A percentile compares a stretch with the other conserved stretches of the same genome.
These are phyloP conservation scores for Ophiostoma ulmi DNA, from an alignment of 2,329 filamentous ascomycete species.

Conservation along the genomic window DNA sequence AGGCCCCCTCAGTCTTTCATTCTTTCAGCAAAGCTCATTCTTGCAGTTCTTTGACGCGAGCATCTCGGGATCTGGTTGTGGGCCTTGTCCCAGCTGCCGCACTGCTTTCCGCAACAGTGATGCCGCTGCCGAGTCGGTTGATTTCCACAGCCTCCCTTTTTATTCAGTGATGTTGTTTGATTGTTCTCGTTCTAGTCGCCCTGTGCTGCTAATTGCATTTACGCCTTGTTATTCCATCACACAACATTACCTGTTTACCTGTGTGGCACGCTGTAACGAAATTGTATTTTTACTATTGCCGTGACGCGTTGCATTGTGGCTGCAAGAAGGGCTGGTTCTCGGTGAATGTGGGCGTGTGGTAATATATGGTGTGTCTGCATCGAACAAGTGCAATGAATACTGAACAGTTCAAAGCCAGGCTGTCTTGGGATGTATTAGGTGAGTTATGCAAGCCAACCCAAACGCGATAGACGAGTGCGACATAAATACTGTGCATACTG, in stretches of 20 bases:
- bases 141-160: background rate
- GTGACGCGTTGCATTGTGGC: background rate
- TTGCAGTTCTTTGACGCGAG: background rate
- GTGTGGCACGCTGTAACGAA: background rate
- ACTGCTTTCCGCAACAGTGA: background rate
- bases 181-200: too few species aligned
- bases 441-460: background rate
- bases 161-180: background rate
- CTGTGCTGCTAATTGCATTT: too few species aligned
- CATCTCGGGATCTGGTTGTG: conserved; percentile 5
- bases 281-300: background rate
- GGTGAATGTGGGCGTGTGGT: background rate
- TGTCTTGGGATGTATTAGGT: background rate
- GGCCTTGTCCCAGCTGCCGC: background rate
- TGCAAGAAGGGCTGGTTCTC: background rate
- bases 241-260: too few species aligned
- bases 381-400: too few species aligned
- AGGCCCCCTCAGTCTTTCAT: background rate
- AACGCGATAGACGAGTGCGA: background rate
- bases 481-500: background rate
- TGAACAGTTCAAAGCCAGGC: background rate
- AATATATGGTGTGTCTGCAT: background rate
- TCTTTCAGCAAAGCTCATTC: too few species aligned
- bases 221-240: too few species aligned
- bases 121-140: background rate